phyloP scores from a whole-genome alignment of 768 basidiomycete genomes.

The Suillus discolor region DNA sequence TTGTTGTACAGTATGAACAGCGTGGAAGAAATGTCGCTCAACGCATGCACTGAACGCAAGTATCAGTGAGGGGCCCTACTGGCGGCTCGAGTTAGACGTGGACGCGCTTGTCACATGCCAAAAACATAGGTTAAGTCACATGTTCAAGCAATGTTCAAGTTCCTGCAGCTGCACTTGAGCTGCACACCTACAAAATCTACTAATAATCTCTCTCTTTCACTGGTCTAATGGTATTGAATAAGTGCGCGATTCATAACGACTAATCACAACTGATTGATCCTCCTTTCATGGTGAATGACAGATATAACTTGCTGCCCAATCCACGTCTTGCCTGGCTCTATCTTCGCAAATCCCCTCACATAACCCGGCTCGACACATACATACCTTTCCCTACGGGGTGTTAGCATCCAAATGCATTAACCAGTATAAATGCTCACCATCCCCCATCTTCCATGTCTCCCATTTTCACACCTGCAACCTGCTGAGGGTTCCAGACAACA shows the following conservation, averaged over 20 bases:
- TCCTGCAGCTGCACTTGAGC: no score
- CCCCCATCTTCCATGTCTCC: conserved; percentile 90
- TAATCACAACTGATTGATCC: conserved; percentile 23
- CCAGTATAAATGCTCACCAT: conserved; percentile 54
- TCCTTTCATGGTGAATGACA: conserved; percentile 36
- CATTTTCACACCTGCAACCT: conserved; percentile 67
- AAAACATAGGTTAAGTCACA: no score
- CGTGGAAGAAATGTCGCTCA: not conserved
- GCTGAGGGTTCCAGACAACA: conserved; percentile 95
- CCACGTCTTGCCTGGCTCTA: conserved; percentile 73
- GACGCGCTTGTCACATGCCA: not conserved
- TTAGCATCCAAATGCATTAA: conserved; percentile 13
- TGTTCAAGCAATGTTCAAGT: no score
- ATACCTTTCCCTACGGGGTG: conserved; percentile 64
- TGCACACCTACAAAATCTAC: not conserved
- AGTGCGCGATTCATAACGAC: not conserved
- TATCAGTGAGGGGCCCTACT: not conserved
- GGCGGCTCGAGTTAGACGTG: not conserved
- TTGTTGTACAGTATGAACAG: not conserved
- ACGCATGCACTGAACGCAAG: not conserved
- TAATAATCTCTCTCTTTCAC: not conserved
- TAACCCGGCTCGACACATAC: conserved; percentile 92
- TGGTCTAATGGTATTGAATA: not conserved
- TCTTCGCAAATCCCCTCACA: conserved; percentile 69
- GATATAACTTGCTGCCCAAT: conserved; percentile 73